Base-by-base conservation (phyloP, 495 filamentous ascomycete species). In the Lichina pygmaea region DNA sequence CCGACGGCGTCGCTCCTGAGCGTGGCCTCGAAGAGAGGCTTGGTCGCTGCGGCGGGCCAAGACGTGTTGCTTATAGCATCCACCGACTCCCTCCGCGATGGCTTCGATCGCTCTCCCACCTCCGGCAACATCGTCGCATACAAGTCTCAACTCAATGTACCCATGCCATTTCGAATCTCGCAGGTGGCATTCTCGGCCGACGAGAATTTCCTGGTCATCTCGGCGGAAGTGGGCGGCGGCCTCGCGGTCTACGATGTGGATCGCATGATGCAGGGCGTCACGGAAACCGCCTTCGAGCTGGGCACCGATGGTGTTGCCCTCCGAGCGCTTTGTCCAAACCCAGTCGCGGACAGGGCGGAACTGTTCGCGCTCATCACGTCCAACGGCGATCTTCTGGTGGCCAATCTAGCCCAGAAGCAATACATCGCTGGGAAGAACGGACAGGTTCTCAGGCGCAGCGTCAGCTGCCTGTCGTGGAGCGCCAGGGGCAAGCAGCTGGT, bases 401-500 rank as follows among this genome's bases (percentile, higher is more conserved):
- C 83, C 8, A 80, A 93, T 55, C 57, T 95, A 44, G 74, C 75
- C 46, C 67, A 72, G 24, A 68, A 72, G 36, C 68, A 63, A 42
- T 61, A 79, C 34, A 53, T 75, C 30, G 66, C 64, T 12, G 75
- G 75, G 2, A 49, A 66, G 8, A 75, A 70, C 50, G 80, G 85
- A 3, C 70, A 68, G 38, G 60, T 77, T 0, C 57, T 92, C 48
- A 78, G 73, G 48, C 61, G 70, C 31, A 73, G 77, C 31, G 86
- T 93, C 10, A 85, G 78, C 54, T 86, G 78, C 55, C 72, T 85
- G 2, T 73, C 79, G 38, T 99, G 91, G 91, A 95, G 86, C 55
- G 76, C 71, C 44, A 81, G 73, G 52, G 91, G 91, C 39, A 95
- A 92, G 56, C 86, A 93, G 56, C 64, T 99, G 17, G 70, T 94